These are phyloP conservation scores for Hanseniaspora valbyensis DNA, from an alignment of 805 yeast genomes.

Conservation along the genomic window DNA sequence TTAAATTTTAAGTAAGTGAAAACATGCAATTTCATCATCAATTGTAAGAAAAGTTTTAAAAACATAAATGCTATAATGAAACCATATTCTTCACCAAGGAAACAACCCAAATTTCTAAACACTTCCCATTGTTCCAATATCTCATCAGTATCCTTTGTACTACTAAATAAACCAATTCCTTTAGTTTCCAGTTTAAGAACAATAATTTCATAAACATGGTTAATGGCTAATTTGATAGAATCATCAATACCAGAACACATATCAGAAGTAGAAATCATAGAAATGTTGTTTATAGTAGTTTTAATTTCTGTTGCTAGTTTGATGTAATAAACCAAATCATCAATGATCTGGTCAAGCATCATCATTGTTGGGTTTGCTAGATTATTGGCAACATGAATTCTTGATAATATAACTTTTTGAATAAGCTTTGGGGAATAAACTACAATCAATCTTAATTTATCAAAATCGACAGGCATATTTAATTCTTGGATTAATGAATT, in stretches of 20 bases:
- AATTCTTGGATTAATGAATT: constrained; percentile 52
- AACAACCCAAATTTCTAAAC: constrained; percentile 64
- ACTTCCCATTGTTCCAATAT: constrained; percentile 73
- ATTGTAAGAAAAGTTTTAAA: constrained; percentile 48
- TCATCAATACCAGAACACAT: constrained; percentile 33
- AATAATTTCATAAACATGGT: constrained; percentile 56
- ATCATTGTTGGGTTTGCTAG: constrained; percentile 79
- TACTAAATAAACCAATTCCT: constrained; percentile 58
- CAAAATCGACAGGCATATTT: constrained; percentile 64
- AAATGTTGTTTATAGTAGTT: constrained; percentile 36
- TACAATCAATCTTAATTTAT: constrained; percentile 52
- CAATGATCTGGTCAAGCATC: constrained; percentile 91
- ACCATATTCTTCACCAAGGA: constrained; percentile 63
- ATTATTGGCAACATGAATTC: constrained; percentile 67
- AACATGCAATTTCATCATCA: constrained; percentile 55
- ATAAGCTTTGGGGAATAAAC: constrained; percentile 70
- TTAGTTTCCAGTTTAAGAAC: constrained; percentile 71
- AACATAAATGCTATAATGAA: constrained; percentile 71
- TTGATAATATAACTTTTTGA: constrained; percentile 62
- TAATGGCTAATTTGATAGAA: constrained; percentile 61
- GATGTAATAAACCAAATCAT: constrained; percentile 68
- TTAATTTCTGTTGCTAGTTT: constrained; percentile 65
- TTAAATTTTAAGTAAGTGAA: constrained; percentile 63
- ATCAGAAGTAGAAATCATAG: neutral
- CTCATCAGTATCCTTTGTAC: constrained; percentile 86